Evolutionary conservation across 148 eudicot genomes (phyloP), one percentile per base, ranked within the genome.

Genomic region (Oxyria digyna): DNA sequence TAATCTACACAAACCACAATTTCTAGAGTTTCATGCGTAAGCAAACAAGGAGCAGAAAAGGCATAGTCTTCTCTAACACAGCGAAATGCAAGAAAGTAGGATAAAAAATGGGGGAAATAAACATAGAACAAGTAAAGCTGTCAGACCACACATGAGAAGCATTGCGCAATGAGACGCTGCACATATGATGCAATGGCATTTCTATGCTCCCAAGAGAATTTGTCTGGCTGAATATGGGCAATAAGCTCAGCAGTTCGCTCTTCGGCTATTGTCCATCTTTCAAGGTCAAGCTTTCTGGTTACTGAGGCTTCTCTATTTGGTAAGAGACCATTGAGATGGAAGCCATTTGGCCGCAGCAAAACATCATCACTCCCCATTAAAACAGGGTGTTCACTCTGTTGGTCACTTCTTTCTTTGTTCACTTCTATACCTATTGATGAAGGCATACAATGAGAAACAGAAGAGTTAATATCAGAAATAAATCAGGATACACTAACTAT

Each of bases 181-280:
- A 86, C 84, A 38, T 81, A 86, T 69, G 84, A 71, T 8, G 85
- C 87, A 66, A 86, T 85, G 8, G 85, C 87, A 52, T 74, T 83
- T 62, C 90, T 74, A 57, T 83, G 76, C 40, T 69, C 78, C 75
- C 81, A 83, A 3, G 87, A 83, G 11, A 75, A 73, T 11, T 52
- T 70, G 52, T 83, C 82, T 1, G 90, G 90, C 74, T 83, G 85
- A 70, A 86, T 83, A 68, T 83, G 75, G 57, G 75, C 79, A 71
- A 86, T 81, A 68, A 86, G 85, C 75, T 83, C 85, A 10, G 83
- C 81, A n/a, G 81, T 81, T 64, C 85, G 81, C 69, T 79, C 83
- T 69, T 86, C 90, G 11, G 87, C 87, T 73, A 59, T 83, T 23
- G 50, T 41, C 90, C 87, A 86, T 73, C 82, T 77, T 37, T 79